These are phyloP conservation scores for Volvox africanus DNA, from an alignment of 139 green algal species.

Conservation along the genomic window DNA sequence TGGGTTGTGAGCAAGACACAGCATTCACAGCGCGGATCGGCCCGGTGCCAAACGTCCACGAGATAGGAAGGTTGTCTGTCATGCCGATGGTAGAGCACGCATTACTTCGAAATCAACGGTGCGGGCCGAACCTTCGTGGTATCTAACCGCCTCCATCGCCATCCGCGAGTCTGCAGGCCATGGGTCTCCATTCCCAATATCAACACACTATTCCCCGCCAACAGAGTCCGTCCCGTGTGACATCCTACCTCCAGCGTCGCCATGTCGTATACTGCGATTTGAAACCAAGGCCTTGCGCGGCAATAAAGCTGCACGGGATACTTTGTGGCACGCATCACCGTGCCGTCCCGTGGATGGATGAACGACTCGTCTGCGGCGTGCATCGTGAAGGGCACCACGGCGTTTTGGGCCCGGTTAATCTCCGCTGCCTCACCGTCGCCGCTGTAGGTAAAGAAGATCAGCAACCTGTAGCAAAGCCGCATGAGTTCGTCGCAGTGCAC, in stretches of 20 bases:
- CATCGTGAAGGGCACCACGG: constrained; percentile 57
- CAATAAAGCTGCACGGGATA: constrained; percentile 66
- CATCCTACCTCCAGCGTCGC: constrained; percentile 40
- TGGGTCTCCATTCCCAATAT: too few relatives aligned
- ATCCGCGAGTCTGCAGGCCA: too few relatives aligned
- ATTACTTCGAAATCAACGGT: too few relatives aligned
- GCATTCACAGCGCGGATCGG: not conserved
- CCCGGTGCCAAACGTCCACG: too few relatives aligned
- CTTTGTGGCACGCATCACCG: constrained; percentile 31
- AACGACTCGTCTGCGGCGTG: constrained; percentile 31
- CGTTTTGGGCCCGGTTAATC: constrained; percentile 56
- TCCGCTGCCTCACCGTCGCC: constrained; percentile 53
- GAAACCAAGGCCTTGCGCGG: constrained; percentile 59
- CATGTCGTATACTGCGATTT: constrained; percentile 61
- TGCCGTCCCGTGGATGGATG: constrained; percentile 49
- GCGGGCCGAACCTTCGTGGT: too few relatives aligned
- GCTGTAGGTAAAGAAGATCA: constrained; percentile 66
- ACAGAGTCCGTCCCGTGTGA: too few relatives aligned
- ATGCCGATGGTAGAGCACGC: too few relatives aligned
- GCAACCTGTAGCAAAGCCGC: constrained; percentile 11
- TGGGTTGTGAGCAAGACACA: not conserved
- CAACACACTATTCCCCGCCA: too few relatives aligned
- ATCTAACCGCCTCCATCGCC: too few relatives aligned
- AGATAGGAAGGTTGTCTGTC: too few relatives aligned
- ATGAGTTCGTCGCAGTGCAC: too few relatives aligned